Conservation (phyloP, 2,329 filamentous ascomycete species). For the Thielaviopsis punctulata region DNA sequence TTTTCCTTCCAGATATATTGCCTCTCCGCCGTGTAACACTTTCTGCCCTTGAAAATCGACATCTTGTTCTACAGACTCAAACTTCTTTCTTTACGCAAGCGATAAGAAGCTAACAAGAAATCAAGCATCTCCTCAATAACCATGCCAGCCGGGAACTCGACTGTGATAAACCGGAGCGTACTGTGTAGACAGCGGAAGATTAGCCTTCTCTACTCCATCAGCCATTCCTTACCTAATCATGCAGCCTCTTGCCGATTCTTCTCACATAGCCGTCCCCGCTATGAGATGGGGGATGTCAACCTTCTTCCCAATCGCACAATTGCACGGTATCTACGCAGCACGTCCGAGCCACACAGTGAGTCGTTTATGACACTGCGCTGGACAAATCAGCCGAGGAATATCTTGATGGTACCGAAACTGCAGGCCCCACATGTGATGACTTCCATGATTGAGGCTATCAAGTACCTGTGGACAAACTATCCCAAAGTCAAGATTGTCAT, state of each 20-base stretch:
- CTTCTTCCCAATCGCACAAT: conserved; percentile 36
- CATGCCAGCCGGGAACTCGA: neutral
- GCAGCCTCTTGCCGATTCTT: conserved; percentile 24
- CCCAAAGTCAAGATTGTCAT: conserved; percentile 67
- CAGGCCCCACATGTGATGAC: conserved; percentile 34
- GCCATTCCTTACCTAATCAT: neutral
- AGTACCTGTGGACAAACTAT: conserved; percentile 65
- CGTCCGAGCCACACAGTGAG: conserved; percentile 23
- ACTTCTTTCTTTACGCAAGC: neutral
- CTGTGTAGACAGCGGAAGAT: no score
- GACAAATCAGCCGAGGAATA: conserved; percentile 36
- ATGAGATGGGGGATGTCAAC: conserved; percentile 32
- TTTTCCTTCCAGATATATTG: neutral
- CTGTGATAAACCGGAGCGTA: neutral
- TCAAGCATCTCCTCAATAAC: neutral
- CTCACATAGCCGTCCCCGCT: conserved; percentile 27
- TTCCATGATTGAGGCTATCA: conserved; percentile 39
- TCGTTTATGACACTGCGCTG: conserved; percentile 38
- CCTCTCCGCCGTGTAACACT: neutral
- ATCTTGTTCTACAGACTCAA: no score
- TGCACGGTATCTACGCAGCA: conserved; percentile 45
- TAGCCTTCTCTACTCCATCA: no score
- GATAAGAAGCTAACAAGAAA: neutral
- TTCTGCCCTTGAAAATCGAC: neutral
- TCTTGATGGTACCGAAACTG: conserved; percentile 42